Evolutionary conservation across 306 rosid species (phyloP), one percentile per base, ranked within the genome.

Genomic region (Aeschynomene evenia): DNA sequence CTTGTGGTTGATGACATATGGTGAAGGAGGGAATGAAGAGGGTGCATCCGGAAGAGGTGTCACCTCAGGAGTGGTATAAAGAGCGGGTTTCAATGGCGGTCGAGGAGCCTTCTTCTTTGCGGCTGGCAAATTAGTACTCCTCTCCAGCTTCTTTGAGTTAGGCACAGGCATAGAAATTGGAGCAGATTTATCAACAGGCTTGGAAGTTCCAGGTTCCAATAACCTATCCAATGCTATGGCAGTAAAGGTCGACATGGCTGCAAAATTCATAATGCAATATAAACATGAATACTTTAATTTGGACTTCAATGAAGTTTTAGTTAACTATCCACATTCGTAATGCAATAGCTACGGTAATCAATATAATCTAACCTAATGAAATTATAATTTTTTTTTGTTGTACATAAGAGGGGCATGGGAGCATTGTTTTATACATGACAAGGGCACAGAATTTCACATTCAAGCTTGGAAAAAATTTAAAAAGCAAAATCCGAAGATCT

Each of bases 1-100:
- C 82, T 95, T 95, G 70, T 95, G 99, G 81, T 95, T 89, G 77
- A 95, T 65, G 22, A 95, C 83, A 84, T 95, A 95, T 0, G 99
- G 99, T 4, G 97, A 91, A 55, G 99, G 97, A 22, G 97, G 78
- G 72, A 89, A 95, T 0, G 95, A 87, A 29, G 97, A 80, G 48
- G 97, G 97, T 0, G 87, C 81, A 81, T 86, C 99, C 0, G 95
- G 96, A 55, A 95, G 88, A 2, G 96, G 89, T 4, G 88, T 89
- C 64, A 89, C 82, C 79, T 79, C 92, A 23, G 99, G 99, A 52
- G 97, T 95, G 56, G 93, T 70, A 71, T 95, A 95, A 6, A 95
- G 95, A 6, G 99, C 78, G 0, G 99, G 99, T 65, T 74, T 91
- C 6, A 95, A 74, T 46, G 29, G 92, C 63, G 95, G 95, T 15